Conservation (phyloP, 2,329 filamentous ascomycete genomes). For the Diaporthe ilicicola region DNA sequence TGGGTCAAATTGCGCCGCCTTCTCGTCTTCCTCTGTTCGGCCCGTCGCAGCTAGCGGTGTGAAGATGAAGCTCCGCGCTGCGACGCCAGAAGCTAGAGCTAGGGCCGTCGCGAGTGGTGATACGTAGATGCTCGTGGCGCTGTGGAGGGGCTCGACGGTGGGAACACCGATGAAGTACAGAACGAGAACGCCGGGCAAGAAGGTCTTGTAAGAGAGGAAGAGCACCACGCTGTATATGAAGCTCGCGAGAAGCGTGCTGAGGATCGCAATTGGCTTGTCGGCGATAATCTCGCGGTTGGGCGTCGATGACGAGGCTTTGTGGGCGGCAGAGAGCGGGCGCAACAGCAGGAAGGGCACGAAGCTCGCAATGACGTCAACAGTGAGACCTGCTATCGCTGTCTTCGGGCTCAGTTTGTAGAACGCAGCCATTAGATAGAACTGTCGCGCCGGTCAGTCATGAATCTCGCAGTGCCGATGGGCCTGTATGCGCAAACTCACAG, state of each 20-base stretch:
- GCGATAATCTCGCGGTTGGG: conserved; percentile 71
- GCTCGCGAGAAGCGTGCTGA: conserved; percentile 74
- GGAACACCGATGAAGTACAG: conserved; percentile 77
- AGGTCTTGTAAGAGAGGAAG: conserved; percentile 73
- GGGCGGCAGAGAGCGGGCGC: conserved; percentile 71
- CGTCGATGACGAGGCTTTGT: conserved; percentile 62
- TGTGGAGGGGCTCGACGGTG: conserved; percentile 73
- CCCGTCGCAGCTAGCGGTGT: conserved; percentile 68
- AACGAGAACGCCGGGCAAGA: conserved; percentile 77
- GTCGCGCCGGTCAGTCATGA: conserved; percentile 34
- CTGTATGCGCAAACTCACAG: conserved; percentile 54
- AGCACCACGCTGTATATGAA: conserved; percentile 79
- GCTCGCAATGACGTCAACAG: conserved; percentile 74
- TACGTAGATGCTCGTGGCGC: conserved; percentile 63
- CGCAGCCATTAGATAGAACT: conserved; percentile 77
- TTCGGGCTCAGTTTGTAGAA: conserved; percentile 77
- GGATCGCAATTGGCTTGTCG: conserved; percentile 68
- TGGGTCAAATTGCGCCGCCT: conserved; percentile 67
- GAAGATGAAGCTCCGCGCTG: conserved; percentile 81
- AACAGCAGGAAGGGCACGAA: conserved; percentile 80
- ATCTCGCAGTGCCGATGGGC: neutral
- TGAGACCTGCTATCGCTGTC: conserved; percentile 68
- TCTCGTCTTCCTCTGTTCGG: conserved; percentile 56
- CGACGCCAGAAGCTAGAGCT: conserved; percentile 68
- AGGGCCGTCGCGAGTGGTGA: conserved; percentile 62